A percentile compares a stretch with the other conserved stretches of the same genome.
Evolutionary conservation across 306 rosid species (phyloP).

Genomic region (Citrullus amarus): DNA sequence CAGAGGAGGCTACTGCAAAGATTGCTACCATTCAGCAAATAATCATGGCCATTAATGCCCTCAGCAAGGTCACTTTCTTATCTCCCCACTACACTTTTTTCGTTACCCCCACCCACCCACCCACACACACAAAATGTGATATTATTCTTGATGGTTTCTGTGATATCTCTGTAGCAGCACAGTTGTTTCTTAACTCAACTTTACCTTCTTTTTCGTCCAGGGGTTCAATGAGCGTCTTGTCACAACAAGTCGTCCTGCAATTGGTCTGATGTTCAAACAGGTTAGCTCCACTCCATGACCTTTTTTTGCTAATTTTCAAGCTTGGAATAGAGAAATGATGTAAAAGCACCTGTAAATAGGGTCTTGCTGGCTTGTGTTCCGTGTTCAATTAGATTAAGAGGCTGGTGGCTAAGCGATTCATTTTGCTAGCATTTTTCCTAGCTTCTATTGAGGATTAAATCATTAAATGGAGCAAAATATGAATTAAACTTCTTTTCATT

Average conservation of each 20-base stretch:
- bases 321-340: background rate
- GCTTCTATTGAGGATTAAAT: background rate
- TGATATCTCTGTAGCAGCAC: background rate
- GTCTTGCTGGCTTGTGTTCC: background rate
- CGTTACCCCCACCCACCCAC: background rate
- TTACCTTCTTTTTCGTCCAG: constrained; percentile 20
- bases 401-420: background rate
- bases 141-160: background rate
- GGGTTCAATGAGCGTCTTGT: constrained; percentile 97
- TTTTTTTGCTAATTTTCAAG: background rate
- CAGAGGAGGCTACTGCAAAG: constrained; percentile 59
- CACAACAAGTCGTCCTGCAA: constrained; percentile 89
- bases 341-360: background rate
- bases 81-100: background rate
- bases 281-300: constrained; percentile 25
- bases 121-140: background rate
- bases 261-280: constrained; percentile 95
- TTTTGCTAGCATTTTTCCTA: background rate
- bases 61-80: constrained; percentile 67
- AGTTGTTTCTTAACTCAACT: background rate
- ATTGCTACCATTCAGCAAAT: constrained; percentile 68
- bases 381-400: background rate
- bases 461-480: background rate
- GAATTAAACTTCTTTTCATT: background rate
- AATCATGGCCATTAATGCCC: constrained; percentile 80